Base-by-base conservation (phyloP, 2,329 filamentous ascomycete species). In the Trichoderma harzianum region DNA sequence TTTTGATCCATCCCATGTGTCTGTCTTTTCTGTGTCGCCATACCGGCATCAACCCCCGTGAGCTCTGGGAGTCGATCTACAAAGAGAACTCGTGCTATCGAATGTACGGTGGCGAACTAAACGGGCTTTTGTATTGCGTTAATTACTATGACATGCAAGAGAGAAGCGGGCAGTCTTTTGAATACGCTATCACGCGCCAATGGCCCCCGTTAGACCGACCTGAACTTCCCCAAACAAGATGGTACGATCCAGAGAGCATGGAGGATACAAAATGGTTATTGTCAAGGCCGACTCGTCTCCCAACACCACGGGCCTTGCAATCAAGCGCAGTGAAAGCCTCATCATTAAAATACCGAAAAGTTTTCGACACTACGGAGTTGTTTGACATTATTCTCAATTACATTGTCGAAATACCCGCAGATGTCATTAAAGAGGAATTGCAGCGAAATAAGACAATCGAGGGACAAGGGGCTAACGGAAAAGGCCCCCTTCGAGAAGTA, bases 221-320 rank as follows among this genome's bases (percentile, higher is more conserved):
- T 26, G 32, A 58, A 21, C 53, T 68, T 4, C 32, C 32, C 21
- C 53, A 39, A 24, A 11, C 24, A 30, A 58, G 24, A 3, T 68
- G 65, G 65, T 58, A 28, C 3, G 65, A 68, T 68, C 65, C 65
- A n/a, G 26, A 30, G 7, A 68, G 53, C 12, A 68, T 68, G 65
- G 65, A 60, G 21, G 65, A 68, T 47, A 60, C 53, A 6, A 60
- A 68, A 16, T 47, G 65, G 65, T 11, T 68, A 11, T 36, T 68
- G 7, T 24, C 53, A 12, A 58, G 65, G 26, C 65, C 53, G 21
- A 47, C 53, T 26, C 53, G 34, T 7, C 65, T 68, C 5, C 65
- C 65, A 10, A 24, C 65, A 10, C 65, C 65, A 4, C 32, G n/a
- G 5, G 1, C 3, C 16, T 14, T 68, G 8, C 36, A 47, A 12